These are phyloP conservation scores for Nicotiana benthamiana DNA, from an alignment of 257 asterid species.

Conservation along the genomic window DNA sequence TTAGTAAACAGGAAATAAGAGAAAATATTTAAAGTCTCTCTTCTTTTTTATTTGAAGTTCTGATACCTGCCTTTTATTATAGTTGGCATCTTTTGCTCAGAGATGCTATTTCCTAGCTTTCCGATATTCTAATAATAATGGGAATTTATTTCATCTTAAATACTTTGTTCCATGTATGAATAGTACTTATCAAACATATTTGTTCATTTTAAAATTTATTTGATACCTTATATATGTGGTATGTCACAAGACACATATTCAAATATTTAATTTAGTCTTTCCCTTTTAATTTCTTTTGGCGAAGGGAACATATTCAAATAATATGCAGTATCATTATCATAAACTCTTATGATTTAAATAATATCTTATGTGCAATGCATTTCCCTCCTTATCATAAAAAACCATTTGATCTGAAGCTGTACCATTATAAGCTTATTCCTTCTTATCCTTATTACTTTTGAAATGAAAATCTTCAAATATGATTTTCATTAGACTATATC, in stretches of 20 bases:
- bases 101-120: slow-evolving; percentile 2
- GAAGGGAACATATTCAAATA: background rate
- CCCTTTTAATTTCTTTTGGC: background rate
- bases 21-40: background rate
- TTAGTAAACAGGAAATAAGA: background rate
- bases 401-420: background rate
- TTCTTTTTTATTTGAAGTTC: too few relatives aligned
- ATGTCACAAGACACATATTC: background rate
- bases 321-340: background rate
- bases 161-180: background rate
- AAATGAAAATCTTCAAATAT: background rate
- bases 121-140: background rate
- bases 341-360: background rate
- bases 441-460: background rate
- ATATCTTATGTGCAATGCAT: background rate
- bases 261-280: background rate
- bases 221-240: slow-evolving; percentile 1
- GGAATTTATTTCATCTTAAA: slow-evolving; percentile 8
- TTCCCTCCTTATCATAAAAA: background rate
- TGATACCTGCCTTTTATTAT: background rate
- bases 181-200: background rate
- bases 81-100: slow-evolving; percentile 1
- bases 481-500: background rate
- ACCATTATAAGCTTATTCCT: slow-evolving; percentile 1
- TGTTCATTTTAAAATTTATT: background rate